Evolutionary conservation across 73 alveolate genomes (phyloP), one percentile per base, ranked within the genome.

Genomic region (Urostyla sp.): DNA sequence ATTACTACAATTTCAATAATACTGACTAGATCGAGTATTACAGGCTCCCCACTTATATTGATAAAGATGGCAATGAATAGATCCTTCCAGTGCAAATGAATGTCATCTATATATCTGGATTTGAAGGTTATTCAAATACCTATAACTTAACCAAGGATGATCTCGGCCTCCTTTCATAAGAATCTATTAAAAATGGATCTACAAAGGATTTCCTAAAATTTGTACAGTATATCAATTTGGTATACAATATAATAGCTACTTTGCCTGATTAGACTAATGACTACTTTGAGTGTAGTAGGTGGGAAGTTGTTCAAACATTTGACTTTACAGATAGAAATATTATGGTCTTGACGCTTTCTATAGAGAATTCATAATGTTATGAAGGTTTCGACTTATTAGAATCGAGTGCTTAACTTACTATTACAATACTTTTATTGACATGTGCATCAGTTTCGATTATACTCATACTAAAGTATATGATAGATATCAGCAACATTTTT

Each of bases 311-410:
- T 45, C 75, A 78, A 46, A 36, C 11, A 18, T 78, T 60, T 44
- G 59, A 63, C 50, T 78, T 60, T 28, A 26, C 49, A 45, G 73
- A 58, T 8, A 61, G 89, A 46, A 78, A 78, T 28, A 31, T 60
- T 4, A 43, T 78, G 27, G n/a, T n/a, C n/a, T n/a, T n/a, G n/a
- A n/a, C n/a, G n/a, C n/a, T n/a, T n/a, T n/a, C n/a, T n/a, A n/a
- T n/a, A n/a, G n/a, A n/a, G n/a, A n/a, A n/a, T n/a, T n/a, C n/a
- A n/a, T n/a, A n/a, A n/a, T n/a, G n/a, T n/a, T n/a, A n/a, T n/a
- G n/a, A n/a, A n/a, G n/a, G n/a, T n/a, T n/a, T n/a, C n/a, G n/a
- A n/a, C n/a, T n/a, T n/a, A n/a, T n/a, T n/a, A n/a, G n/a, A n/a
- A n/a, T n/a, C n/a, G n/a, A n/a, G n/a, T n/a, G n/a, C n/a, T n/a